Evolutionary conservation across 2,329 filamentous ascomycete genomes (phyloP).

Genomic region (Berkeleyomyces rouxiae): DNA sequence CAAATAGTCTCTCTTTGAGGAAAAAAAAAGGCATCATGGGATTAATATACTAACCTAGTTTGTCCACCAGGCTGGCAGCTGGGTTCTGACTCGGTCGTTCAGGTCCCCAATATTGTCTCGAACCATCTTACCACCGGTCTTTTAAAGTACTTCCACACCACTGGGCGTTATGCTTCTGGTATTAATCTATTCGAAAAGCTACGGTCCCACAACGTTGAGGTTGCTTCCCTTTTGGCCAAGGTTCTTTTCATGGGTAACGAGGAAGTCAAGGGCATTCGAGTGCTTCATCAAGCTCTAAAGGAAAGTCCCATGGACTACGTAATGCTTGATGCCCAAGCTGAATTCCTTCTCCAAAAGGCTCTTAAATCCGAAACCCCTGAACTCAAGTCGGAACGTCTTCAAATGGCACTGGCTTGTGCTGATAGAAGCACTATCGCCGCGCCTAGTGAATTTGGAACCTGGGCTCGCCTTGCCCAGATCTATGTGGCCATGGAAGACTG

Average conservation of each 20-base stretch:
- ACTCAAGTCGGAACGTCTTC: constrained; percentile 49
- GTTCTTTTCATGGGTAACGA: constrained; percentile 91
- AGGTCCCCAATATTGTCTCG: constrained; percentile 90
- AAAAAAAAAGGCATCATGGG: neutral
- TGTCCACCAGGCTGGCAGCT: constrained; percentile 64
- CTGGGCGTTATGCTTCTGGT: constrained; percentile 80
- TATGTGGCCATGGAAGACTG: constrained; percentile 91
- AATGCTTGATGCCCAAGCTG: constrained; percentile 83
- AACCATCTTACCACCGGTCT: constrained; percentile 93
- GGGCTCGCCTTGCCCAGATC: constrained; percentile 83
- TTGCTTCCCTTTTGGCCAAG: constrained; percentile 79
- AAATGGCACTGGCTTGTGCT: constrained; percentile 79
- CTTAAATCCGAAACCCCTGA: constrained; percentile 35
- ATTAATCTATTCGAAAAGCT: constrained; percentile 98
- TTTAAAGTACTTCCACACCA: constrained; percentile 87
- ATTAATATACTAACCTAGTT: constrained; percentile 14
- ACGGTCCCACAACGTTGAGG: constrained; percentile 74
- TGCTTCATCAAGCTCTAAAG: constrained; percentile 75
- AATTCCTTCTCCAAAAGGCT: constrained; percentile 80
- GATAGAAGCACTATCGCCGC: constrained; percentile 90
- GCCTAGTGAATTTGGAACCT: constrained; percentile 92
- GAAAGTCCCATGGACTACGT: constrained; percentile 96
- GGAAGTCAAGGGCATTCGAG: constrained; percentile 83
- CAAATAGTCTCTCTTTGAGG: neutral
- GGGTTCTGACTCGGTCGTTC: constrained; percentile 89